These are phyloP conservation scores for Gloeopeniophorella convolvens DNA, from an alignment of 768 basidiomycete species.

Conservation along the genomic window DNA sequence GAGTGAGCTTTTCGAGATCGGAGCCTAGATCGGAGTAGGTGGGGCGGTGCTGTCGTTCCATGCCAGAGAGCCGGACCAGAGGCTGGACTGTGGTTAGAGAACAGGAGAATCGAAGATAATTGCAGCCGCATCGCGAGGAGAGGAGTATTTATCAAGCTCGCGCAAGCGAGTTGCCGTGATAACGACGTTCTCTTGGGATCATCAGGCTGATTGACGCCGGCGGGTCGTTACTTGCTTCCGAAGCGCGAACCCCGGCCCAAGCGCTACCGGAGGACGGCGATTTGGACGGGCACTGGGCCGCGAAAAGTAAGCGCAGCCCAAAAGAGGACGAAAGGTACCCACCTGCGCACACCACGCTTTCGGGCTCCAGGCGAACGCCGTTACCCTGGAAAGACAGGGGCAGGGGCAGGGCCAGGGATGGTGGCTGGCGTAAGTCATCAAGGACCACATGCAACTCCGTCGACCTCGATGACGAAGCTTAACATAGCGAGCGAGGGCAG, in stretches of 20 bases:
- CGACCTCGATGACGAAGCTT: neutral
- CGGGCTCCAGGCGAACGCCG: constrained; percentile 13
- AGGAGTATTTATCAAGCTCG: constrained; percentile 13
- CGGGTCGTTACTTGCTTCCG: neutral
- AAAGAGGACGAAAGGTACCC: neutral
- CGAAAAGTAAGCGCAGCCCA: neutral
- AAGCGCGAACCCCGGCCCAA: neutral
- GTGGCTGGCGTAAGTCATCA: neutral
- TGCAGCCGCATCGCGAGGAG: neutral
- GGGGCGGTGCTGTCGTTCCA: neutral
- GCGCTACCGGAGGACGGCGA: constrained; percentile 11
- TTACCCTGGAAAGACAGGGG: constrained; percentile 10
- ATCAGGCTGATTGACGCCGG: constrained; percentile 14
- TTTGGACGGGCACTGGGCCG: neutral
- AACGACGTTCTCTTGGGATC: neutral
- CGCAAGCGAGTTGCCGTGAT: constrained; percentile 11
- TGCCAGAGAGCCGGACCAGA: neutral
- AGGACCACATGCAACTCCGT: neutral
- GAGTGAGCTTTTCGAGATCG: neutral
- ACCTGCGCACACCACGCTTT: neutral
- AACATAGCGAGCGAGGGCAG: neutral
- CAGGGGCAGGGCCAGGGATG: neutral
- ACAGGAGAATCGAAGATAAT: constrained; percentile 10
- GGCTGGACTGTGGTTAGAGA: neutral
- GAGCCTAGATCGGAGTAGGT: neutral